Percentiles rank a stretch among this genome's conserved stretches.
These are phyloP conservation scores for Pseudocercospora ulei DNA, from an alignment of 2,329 filamentous ascomycete species.

Conservation along the genomic window DNA sequence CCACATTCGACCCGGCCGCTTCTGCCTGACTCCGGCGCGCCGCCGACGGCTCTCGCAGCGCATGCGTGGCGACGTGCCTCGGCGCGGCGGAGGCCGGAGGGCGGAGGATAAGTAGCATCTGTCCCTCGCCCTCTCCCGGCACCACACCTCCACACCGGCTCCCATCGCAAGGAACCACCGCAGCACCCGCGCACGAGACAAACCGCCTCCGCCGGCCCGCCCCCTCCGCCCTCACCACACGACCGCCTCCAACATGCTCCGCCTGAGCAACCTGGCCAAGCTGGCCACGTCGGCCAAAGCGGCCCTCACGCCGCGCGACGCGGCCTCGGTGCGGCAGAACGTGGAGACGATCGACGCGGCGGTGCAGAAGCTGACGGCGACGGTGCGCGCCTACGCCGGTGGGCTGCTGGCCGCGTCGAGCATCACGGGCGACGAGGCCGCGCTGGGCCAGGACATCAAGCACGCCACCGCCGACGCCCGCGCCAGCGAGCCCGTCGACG, in stretches of 20 bases:
- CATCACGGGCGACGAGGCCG: conserved; percentile 23
- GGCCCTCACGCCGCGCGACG: conserved; percentile 18
- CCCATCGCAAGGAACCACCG: too few species aligned
- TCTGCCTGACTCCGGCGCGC: too few species aligned
- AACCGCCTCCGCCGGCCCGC: too few species aligned
- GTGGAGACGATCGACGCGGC: conserved; percentile 22
- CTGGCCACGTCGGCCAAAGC: conserved; percentile 21
- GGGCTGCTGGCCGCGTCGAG: conserved; percentile 22
- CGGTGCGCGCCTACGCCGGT: conserved; percentile 16
- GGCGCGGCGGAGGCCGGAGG: too few species aligned
- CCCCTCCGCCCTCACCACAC: too few species aligned
- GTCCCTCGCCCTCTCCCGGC: too few species aligned
- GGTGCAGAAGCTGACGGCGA: conserved; percentile 17
- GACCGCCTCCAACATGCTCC: conserved; percentile 20
- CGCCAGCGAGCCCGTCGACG: conserved; percentile 16
- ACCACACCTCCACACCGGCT: too few species aligned
- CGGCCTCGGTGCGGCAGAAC: conserved; percentile 19
- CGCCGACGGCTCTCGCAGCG: too few species aligned
- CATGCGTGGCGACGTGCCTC: too few species aligned
- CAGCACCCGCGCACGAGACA: too few species aligned
- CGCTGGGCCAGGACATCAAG: conserved; percentile 20
- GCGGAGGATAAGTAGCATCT: too few species aligned
- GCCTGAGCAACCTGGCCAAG: conserved; percentile 21
- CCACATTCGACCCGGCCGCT: too few species aligned
- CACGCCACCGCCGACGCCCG: conserved; percentile 21